These are phyloP conservation scores for Leptosphaerulina australis DNA, from an alignment of 2,329 filamentous ascomycete species.

Conservation along the genomic window DNA sequence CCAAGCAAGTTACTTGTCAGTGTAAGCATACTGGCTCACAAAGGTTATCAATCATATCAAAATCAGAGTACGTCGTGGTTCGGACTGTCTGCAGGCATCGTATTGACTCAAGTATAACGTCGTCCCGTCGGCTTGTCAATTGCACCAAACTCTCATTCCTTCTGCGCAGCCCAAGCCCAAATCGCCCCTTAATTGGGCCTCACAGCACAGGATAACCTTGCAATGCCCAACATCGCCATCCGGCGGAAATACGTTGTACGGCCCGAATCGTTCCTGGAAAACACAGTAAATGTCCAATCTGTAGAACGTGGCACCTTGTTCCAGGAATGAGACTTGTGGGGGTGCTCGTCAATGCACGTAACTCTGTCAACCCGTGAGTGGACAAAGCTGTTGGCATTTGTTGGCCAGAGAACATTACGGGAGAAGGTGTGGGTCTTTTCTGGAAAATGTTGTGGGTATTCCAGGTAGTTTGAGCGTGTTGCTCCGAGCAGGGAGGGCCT, in stretches of 20 bases:
- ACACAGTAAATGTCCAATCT: too few species aligned
- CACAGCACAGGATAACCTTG: too few species aligned
- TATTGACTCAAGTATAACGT: slow-evolving; percentile 1
- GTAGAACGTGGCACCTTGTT: neutral
- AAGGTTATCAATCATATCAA: too few species aligned
- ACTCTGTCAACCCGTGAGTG: neutral
- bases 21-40: too few species aligned
- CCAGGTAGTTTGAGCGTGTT: neutral
- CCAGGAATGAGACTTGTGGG: neutral
- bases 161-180: slow-evolving; percentile 12
- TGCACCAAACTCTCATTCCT: slow-evolving; percentile 11
- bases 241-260: too few species aligned
- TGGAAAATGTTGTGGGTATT: slow-evolving; percentile 1
- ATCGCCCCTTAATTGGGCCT: too few species aligned
- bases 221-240: too few species aligned
- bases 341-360: neutral
- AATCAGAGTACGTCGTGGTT: too few species aligned
- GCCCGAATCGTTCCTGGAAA: too few species aligned
- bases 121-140: slow-evolving; percentile 8
- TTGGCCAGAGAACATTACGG: slow-evolving; percentile 3
- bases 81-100: too few species aligned
- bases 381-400: neutral
- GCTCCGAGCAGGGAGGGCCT: neutral
- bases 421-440: slow-evolving; percentile 8
- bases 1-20: too few species aligned